These are phyloP conservation scores for Podaxis sp. DNA, from an alignment of 768 basidiomycete species.

Conservation along the genomic window DNA sequence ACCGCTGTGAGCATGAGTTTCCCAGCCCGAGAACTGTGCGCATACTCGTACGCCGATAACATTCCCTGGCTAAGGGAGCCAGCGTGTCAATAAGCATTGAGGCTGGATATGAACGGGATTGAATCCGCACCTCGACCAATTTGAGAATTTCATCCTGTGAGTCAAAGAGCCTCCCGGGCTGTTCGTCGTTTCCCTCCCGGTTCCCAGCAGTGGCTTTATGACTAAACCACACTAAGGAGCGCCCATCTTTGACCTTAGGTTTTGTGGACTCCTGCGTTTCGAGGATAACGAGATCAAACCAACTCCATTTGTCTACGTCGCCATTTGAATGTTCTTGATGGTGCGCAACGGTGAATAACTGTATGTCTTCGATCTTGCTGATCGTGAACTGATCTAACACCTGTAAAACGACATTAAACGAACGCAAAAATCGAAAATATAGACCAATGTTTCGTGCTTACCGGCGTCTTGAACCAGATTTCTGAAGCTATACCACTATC, in stretches of 20 bases:
- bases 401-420: constrained; percentile 1
- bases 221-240: constrained; percentile 28
- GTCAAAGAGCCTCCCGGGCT: constrained; percentile 21
- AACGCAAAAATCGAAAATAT: neutral
- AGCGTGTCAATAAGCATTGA: neutral
- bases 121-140: constrained; percentile 19
- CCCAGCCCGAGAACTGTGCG: constrained; percentile 31
- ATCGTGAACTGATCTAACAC: constrained; percentile 24
- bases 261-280: constrained; percentile 22
- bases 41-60: constrained; percentile 31
- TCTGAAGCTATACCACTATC: constrained; percentile 16
- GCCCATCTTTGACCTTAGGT: constrained; percentile 27
- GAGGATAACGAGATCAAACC: constrained; percentile 34
- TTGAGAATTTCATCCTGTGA: constrained; percentile 22
- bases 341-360: constrained; percentile 27
- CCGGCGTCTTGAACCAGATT: constrained; percentile 28
- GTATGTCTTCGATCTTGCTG: constrained; percentile 25
- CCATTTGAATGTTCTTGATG: constrained; percentile 21
- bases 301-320: constrained; percentile 28
- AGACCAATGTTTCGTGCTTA: constrained; percentile 11
- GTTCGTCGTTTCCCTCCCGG: constrained; percentile 4
- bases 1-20: constrained; percentile 27
- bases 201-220: constrained; percentile 23
- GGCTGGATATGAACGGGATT: neutral
- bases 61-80: constrained; percentile 26